These are phyloP conservation scores for Rosa rugosa DNA, from an alignment of 306 rosid species.

Conservation along the genomic window DNA sequence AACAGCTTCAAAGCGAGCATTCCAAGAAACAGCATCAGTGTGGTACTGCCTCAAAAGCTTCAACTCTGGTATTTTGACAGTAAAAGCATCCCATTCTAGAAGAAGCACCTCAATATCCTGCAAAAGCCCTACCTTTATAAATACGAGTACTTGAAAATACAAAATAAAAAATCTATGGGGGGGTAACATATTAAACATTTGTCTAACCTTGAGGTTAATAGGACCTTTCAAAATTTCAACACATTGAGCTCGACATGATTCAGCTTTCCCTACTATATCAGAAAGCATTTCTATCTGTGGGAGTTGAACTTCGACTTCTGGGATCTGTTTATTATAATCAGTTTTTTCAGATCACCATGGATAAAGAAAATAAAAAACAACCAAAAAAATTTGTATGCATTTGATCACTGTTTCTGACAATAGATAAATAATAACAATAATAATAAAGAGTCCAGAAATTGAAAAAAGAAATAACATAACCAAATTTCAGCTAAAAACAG, in stretches of 20 bases:
- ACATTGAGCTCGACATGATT: constrained; percentile 59
- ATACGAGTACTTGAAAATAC: constrained; percentile 18
- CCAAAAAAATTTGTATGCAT: neutral
- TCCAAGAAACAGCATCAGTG: constrained; percentile 66
- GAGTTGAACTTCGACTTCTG: constrained; percentile 61
- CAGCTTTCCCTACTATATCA: constrained; percentile 60
- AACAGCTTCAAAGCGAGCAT: constrained; percentile 52
- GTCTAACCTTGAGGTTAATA: constrained; percentile 67
- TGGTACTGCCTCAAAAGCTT: constrained; percentile 64
- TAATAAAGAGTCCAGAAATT: neutral
- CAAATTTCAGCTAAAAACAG: constrained; percentile 11
- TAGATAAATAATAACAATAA: neutral
- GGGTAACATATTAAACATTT: constrained; percentile 13
- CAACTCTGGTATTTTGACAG: constrained; percentile 74
- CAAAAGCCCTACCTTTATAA: constrained; percentile 35
- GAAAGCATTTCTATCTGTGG: constrained; percentile 63
- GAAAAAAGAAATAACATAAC: constrained; percentile 3
- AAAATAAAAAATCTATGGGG: neutral
- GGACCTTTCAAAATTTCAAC: constrained; percentile 57
- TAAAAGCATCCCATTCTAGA: constrained; percentile 53
- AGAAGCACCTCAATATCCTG: constrained; percentile 72
- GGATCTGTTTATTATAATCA: constrained; percentile 48
- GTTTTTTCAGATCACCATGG: neutral
- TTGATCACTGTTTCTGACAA: neutral
- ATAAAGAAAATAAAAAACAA: neutral